phyloP scores from a whole-genome alignment of 768 basidiomycete genomes.

The Tulasnella sp. region DNA sequence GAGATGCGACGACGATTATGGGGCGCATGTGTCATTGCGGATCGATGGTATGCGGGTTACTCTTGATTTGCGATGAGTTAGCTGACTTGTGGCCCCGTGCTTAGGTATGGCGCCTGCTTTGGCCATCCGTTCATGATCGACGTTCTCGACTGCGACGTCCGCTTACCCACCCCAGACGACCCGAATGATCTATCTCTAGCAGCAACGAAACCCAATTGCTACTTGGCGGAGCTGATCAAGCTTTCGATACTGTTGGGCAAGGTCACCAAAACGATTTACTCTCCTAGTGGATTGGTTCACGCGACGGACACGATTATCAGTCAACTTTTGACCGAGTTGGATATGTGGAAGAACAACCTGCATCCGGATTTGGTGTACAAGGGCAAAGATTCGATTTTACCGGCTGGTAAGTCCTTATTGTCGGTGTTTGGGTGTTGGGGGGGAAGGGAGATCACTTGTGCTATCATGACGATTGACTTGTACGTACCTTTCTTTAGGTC shows the following conservation, averaged over 20 bases:
- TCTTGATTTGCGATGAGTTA: not conserved
- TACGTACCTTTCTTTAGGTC: slow-evolving; percentile 53
- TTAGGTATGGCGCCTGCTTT: slow-evolving; percentile 76
- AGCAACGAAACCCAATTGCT: slow-evolving; percentile 32
- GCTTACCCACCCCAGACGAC: slow-evolving; percentile 83
- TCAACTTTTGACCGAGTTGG: slow-evolving; percentile 33
- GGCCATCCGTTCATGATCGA: slow-evolving; percentile 97
- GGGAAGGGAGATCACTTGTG: too few species aligned
- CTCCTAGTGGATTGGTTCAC: slow-evolving; percentile 79
- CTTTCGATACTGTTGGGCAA: slow-evolving; percentile 86
- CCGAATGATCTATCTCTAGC: slow-evolving; percentile 45
- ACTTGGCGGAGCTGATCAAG: slow-evolving; percentile 86
- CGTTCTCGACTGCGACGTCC: slow-evolving; percentile 90
- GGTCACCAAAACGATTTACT: slow-evolving; percentile 89
- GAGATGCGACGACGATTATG: slow-evolving; percentile 85
- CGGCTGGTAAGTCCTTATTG: not conserved
- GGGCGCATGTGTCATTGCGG: slow-evolving; percentile 90
- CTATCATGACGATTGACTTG: too few species aligned
- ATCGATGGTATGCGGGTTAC: slow-evolving; percentile 62
- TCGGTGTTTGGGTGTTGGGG: not conserved
- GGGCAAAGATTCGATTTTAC: not conserved
- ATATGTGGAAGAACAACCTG: slow-evolving; percentile 11
- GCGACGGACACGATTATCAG: slow-evolving; percentile 75
- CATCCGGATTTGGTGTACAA: slow-evolving; percentile 4
- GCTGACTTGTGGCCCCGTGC: slow-evolving; percentile 15